Base-by-base conservation (phyloP, 257 asterid species). In the Plantago ovata region DNA sequence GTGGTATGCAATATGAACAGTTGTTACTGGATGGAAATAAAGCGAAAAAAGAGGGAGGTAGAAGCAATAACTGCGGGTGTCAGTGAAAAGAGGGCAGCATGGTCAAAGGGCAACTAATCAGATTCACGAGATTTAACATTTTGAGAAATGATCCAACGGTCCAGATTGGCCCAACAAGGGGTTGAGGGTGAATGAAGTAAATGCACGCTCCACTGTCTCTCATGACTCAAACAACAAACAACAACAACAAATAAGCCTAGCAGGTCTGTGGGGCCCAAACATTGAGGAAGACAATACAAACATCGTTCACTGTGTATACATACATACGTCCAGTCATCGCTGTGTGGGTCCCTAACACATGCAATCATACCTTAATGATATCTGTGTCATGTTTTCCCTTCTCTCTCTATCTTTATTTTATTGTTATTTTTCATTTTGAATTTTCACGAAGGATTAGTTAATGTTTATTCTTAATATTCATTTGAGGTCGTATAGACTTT, bases 351-450 rank as follows among this genome's bases (percentile, higher is more conserved):
- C 55, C 38, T 10, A 11, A 18, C 0, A 21, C 6, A 21, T 50
- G 55, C 24, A 50, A 50, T 50, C 55, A 50, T 50, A 3, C 20
- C 55, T 20, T 50, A 50, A 50, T 50, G 55, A 50, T 50, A 50
- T 28, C 10, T 20, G 4, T 50, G 55, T 50, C 55, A 15, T 21
- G 22, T 50, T 12, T 21, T n/a, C 3, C 12, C 6, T 21, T 22
- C 1, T 3, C 23, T 20, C 6, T 9, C 10, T 20, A 4, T 48
- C 0, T 9, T 48, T 16, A 18, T 46, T 46, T n/a, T n/a, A n/a
- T n/a, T n/a, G n/a, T n/a, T n/a, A n/a, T n/a, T n/a, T n/a, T n/a
- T n/a, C n/a, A n/a, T n/a, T n/a, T n/a, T n/a, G n/a, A n/a, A n/a
- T n/a, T n/a, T n/a, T n/a, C n/a, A n/a, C n/a, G n/a, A n/a, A n/a